Base-by-base conservation (phyloP, 805 yeast genomes). In the Sugiyamaella smithiae region DNA sequence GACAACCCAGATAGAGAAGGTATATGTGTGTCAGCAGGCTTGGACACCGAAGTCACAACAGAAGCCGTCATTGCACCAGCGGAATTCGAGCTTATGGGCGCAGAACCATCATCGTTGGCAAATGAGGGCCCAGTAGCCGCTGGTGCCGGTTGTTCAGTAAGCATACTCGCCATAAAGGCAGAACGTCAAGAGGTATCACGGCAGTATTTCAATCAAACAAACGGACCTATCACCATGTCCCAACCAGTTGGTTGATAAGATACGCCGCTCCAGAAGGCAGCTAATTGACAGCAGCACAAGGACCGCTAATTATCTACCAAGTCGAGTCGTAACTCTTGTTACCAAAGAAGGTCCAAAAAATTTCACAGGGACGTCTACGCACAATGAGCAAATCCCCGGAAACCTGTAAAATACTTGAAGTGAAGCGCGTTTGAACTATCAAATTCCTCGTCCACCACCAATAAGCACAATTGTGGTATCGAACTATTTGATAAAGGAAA, bases 71-170 rank as follows among this genome's bases (percentile, higher is more conserved):
- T n/a, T n/a, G n/a, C n/a, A n/a, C n/a, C n/a, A n/a, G n/a, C n/a
- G n/a, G n/a, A n/a, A n/a, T n/a, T n/a, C n/a, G n/a, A n/a, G n/a
- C n/a, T n/a, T n/a, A n/a, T n/a, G n/a, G n/a, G n/a, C n/a, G n/a
- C 33, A 29, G 33, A 29, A 4, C 16, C 8, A n/a, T 6, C 33
- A 6, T 6, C 14, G 33, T 16, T 29, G 33, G 33, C 12, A 16
- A 29, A 29, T 4, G 14, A n/a, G 8, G 33, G 33, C 14, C 16
- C 33, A 29, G 16, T 29, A 16, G 33, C n/a, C n/a, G n/a, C n/a
- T n/a, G n/a, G n/a, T 35, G 38, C 38, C 20, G 38, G 38, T 19
- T 35, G 38, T 35, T 35, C 38, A 20, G 38, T 35, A 14, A 35
- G 20, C 20, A 19, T 35, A 16, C 38, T 35, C 20, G 38, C 38